These are phyloP conservation scores for Purpureocillium lavendulum DNA, from an alignment of 2,329 filamentous ascomycete species.

Conservation along the genomic window DNA sequence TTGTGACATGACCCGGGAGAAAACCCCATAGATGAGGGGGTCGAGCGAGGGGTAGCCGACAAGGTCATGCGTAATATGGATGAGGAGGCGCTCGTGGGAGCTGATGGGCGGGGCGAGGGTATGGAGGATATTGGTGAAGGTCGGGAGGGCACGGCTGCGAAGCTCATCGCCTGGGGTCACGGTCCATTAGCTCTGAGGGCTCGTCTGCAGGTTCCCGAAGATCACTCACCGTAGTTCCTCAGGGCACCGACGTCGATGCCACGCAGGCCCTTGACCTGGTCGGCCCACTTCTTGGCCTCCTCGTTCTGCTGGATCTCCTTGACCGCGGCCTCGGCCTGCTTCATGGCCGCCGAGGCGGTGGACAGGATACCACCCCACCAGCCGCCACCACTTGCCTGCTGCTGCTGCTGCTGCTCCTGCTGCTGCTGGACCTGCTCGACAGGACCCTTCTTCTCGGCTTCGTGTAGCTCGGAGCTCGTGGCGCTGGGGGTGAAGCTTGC, in stretches of 20 bases:
- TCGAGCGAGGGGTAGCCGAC: slow-evolving; percentile 91
- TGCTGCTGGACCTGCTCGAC: slow-evolving; percentile 32
- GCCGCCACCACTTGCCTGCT: slow-evolving; percentile 48
- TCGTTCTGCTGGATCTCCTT: slow-evolving; percentile 95
- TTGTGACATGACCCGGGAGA: slow-evolving; percentile 96
- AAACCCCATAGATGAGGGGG: slow-evolving; percentile 83
- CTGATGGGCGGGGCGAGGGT: slow-evolving; percentile 94
- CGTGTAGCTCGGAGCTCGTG: slow-evolving; percentile 53
- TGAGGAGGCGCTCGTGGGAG: slow-evolving; percentile 91
- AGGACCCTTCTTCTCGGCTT: slow-evolving; percentile 43
- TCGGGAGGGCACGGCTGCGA: slow-evolving; percentile 78
- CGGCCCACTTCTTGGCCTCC: slow-evolving; percentile 92
- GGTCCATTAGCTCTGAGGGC: neutral
- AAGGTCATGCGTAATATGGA: slow-evolving; percentile 95
- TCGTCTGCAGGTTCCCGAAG: neutral
- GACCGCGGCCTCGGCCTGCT: slow-evolving; percentile 85
- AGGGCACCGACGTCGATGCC: slow-evolving; percentile 65
- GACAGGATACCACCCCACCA: slow-evolving; percentile 87
- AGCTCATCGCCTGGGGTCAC: slow-evolving; percentile 69
- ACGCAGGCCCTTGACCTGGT: slow-evolving; percentile 68
- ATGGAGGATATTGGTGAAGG: slow-evolving; percentile 89
- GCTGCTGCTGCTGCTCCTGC: slow-evolving; percentile 18
- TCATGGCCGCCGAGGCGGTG: slow-evolving; percentile 77
- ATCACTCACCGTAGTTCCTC: slow-evolving; percentile 32
- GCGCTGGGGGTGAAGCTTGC: slow-evolving; percentile 63